phyloP scores from a whole-genome alignment of 1,139 yeast species.

The Nadsonia starkeyi-henricii region DNA sequence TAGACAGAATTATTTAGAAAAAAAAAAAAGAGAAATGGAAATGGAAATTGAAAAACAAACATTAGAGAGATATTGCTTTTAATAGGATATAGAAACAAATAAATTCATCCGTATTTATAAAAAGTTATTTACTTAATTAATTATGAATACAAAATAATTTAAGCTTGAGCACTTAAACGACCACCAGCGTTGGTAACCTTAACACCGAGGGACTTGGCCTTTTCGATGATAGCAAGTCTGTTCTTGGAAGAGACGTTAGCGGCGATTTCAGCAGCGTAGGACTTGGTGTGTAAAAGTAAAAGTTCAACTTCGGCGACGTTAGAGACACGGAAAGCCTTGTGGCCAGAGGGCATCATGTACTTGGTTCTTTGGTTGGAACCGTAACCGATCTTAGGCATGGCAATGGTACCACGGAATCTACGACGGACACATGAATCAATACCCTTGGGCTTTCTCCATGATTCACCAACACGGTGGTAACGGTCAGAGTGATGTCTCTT shows the following conservation, averaged over 20 bases:
- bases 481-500: conserved; percentile 99
- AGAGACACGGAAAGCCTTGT: conserved; percentile 89
- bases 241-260: conserved; percentile 97
- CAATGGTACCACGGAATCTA: conserved; percentile 99
- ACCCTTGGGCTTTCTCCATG: conserved; percentile 99
- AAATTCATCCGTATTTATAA: background rate
- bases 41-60: too few species aligned
- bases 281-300: conserved; percentile 91
- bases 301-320: conserved; percentile 91
- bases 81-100: background rate
- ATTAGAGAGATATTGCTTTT: background rate
- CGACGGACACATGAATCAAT: conserved; percentile 99
- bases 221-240: conserved; percentile 92
- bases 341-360: conserved; percentile 94
- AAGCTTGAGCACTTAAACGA: conserved; percentile 96
- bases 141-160: conserved; percentile 22
- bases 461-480: conserved; percentile 93
- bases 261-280: conserved; percentile 99
- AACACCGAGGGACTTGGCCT: conserved; percentile 97
- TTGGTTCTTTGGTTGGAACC: conserved; percentile 99
- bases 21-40: too few species aligned
- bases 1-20: background rate
- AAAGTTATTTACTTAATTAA: background rate
- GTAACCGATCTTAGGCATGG: conserved; percentile 99
- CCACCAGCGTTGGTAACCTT: conserved; percentile 99